Base-by-base conservation (phyloP, 1,284 basidiomycete species). In the Cystobasidium sp. region DNA sequence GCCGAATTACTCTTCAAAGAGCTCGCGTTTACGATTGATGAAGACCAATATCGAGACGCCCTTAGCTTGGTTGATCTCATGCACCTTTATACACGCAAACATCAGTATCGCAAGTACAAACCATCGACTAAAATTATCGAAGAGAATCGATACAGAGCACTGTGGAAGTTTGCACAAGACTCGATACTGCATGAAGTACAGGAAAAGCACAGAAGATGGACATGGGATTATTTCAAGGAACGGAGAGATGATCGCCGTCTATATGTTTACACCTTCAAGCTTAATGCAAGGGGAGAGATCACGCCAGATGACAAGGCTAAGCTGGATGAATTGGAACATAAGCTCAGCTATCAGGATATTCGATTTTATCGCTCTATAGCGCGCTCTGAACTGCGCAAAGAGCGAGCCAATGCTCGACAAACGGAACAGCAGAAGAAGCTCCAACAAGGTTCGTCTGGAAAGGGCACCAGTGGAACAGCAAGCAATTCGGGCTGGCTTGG, bases 291-390 rank as follows among this genome's bases (percentile, higher is more conserved):
- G 72, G 86, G 86, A 66, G 82, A 87, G 46, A 82, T 91, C 22
- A 78, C 84, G 8, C 86, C 86, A n/a, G 83, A 85, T 75, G 93
- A 94, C 61, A 78, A 84, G 43, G 82, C 84, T 63, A 84, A 84
- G 6, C 84, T 97, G 37, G 86, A 88, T 61, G 85, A 84, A 0
- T 84, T 99, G 66, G 97, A 99, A 82, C 84, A 83, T 78, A 93
- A 92, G 81, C 86, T 99, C 12, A 87, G 89, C 0, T 99, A 98
- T 80, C 93, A 97, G 81, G 97, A 99, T 80, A 91, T 99, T 68
- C 90, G 97, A 12, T 98, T 98, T 83, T 99, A 98, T 84, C 89
- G 97, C 31, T 98, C 95, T 3, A 93, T 99, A 75, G 94, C 94
- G 0, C 89, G 94, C 8, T 94, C 92, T 7, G 90, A 90, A 78